phyloP scores from a whole-genome alignment of 257 asterid species.

The Penstemon eatonii region DNA sequence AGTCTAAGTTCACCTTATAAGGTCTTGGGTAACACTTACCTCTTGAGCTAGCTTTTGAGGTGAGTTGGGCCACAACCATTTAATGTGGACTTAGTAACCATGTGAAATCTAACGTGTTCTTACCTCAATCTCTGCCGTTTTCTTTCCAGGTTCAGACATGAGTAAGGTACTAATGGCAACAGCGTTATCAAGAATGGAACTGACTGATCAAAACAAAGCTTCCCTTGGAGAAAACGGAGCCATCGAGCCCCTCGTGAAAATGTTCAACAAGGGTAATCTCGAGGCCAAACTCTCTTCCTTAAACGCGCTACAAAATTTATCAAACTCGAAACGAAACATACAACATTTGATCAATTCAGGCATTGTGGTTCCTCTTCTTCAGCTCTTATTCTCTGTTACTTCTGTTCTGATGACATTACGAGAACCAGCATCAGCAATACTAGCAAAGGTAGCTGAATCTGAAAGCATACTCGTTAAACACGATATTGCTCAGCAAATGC shows the following conservation, averaged over 20 bases:
- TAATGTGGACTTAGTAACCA: no score
- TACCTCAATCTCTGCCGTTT: background rate
- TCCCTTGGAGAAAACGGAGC: constrained; percentile 72
- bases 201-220: constrained; percentile 66
- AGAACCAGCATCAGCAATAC: constrained; percentile 91
- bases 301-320: constrained; percentile 61
- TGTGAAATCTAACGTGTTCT: background rate
- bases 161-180: constrained; percentile 86
- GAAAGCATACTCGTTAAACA: constrained; percentile 63
- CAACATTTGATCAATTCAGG: constrained; percentile 56
- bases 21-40: no score
- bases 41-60: no score
- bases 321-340: constrained; percentile 54
- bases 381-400: constrained; percentile 92
- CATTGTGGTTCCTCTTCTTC: constrained; percentile 55
- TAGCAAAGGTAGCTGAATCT: constrained; percentile 75
- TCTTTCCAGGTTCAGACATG: constrained; percentile 80
- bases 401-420: constrained; percentile 79
- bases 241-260: constrained; percentile 61
- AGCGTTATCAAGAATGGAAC: constrained; percentile 71
- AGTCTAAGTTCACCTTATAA: no score
- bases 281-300: constrained; percentile 77
- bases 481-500: constrained; percentile 81
- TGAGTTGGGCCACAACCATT: no score
- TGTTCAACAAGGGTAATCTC: constrained; percentile 77